A percentile compares a stretch with the other conserved stretches of the same genome.
phyloP scores from a whole-genome alignment of 129 eudicot species.

The Deinandra increscens region DNA sequence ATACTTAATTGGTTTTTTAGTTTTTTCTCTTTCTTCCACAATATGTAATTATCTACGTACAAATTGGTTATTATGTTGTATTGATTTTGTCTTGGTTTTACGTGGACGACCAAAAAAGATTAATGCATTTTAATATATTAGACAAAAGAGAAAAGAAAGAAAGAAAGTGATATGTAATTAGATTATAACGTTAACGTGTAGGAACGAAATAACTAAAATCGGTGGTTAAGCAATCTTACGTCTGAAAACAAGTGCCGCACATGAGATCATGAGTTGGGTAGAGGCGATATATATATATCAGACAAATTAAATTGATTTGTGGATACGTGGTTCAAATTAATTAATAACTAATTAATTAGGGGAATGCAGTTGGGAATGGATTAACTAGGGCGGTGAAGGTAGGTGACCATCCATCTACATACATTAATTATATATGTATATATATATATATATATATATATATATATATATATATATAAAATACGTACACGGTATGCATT shows the following conservation, averaged over 20 bases:
- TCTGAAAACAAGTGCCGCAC: neutral
- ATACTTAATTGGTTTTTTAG: no score
- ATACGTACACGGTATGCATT: neutral
- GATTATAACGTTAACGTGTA: conserved; percentile 18
- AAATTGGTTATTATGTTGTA: no score
- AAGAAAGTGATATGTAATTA: neutral
- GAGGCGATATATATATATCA: no score
- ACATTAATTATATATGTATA: conserved; percentile 23
- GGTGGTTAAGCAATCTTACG: conserved; percentile 25
- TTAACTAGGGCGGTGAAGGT: conserved; percentile 29
- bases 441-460: neutral
- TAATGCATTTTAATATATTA: no score
- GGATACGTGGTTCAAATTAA: no score
- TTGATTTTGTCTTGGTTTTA: no score
- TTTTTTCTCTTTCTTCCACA: no score
- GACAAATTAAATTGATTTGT: no score
- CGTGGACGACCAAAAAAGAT: no score
- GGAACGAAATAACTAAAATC: conserved; percentile 16
- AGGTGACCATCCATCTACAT: conserved; percentile 36
- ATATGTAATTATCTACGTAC: no score
- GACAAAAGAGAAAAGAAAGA: neutral
- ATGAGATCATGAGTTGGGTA: neutral
- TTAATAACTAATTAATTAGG: conserved; percentile 13
- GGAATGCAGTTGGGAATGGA: conserved; percentile 20
- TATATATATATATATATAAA: no score